phyloP scores from a whole-genome alignment of 768 basidiomycete genomes.

The Leucocoprinus sp. region DNA sequence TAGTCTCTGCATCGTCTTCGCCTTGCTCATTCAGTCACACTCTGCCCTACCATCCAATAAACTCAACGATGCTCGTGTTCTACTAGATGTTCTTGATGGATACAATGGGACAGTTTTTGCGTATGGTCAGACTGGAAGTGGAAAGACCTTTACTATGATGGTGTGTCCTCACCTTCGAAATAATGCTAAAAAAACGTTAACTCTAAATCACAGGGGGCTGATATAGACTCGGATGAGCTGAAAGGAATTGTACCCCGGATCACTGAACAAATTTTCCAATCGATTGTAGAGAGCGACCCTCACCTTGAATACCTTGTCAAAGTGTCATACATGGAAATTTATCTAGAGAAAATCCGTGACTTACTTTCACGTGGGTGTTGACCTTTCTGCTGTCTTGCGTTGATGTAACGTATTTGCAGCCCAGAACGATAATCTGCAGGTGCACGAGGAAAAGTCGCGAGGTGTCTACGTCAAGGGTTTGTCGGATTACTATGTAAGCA shows the following conservation, averaged over 20 bases:
- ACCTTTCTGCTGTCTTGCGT: not conserved
- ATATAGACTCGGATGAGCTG: slow-evolving; percentile 89
- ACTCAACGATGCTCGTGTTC: not conserved
- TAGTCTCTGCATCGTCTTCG: not conserved
- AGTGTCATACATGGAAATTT: slow-evolving; percentile 99
- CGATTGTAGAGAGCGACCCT: slow-evolving; percentile 91
- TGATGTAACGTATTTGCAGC: slow-evolving; percentile 35
- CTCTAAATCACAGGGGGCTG: slow-evolving; percentile 63
- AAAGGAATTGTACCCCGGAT: slow-evolving; percentile 98
- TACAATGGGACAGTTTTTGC: slow-evolving; percentile 97
- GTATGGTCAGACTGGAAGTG: slow-evolving; percentile 82
- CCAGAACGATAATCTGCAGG: slow-evolving; percentile 96
- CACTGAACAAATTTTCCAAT: slow-evolving; percentile 97
- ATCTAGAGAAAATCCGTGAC: slow-evolving; percentile 93
- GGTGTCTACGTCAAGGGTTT: slow-evolving; percentile 98
- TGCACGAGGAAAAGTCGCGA: slow-evolving; percentile 96
- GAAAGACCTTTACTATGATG: slow-evolving; percentile 99
- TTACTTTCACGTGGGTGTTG: slow-evolving; percentile 78
- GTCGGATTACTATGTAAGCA: slow-evolving; percentile 97
- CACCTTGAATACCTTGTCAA: slow-evolving; percentile 98
- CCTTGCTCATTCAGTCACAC: not conserved
- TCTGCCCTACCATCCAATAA: not conserved
- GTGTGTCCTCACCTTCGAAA: slow-evolving; percentile 27
- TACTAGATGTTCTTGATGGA: slow-evolving; percentile 89
- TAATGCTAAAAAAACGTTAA: not conserved